A percentile compares a stretch with the other conserved stretches of the same genome.
Evolutionary conservation across 2,329 filamentous ascomycete genomes (phyloP).

Genomic region (Bipolaris bicolor): DNA sequence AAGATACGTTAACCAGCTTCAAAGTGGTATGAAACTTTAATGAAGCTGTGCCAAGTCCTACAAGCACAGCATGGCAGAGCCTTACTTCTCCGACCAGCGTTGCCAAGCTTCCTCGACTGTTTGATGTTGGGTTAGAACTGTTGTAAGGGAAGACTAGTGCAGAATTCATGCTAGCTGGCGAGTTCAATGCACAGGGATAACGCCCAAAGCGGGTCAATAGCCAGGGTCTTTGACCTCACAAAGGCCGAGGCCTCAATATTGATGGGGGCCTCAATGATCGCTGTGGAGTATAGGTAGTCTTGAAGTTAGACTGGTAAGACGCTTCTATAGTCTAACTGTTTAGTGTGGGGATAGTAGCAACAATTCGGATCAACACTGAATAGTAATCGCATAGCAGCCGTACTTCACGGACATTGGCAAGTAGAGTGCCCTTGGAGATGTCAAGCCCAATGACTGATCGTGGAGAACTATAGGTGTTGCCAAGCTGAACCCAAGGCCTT

Average conservation of each 20-base stretch:
- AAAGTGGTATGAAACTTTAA: slow-evolving; percentile 47
- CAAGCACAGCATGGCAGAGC: slow-evolving; percentile 36
- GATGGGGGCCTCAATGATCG: slow-evolving; percentile 9
- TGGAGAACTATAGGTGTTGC: background rate
- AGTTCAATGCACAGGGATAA: slow-evolving; percentile 15
- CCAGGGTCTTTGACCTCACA: slow-evolving; percentile 24
- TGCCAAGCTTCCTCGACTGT: slow-evolving; percentile 40
- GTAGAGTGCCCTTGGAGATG: background rate
- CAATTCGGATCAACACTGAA: too few species aligned
- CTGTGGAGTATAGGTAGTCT: background rate
- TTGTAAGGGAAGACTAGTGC: slow-evolving; percentile 37
- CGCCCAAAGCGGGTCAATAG: slow-evolving; percentile 22
- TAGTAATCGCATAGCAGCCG: background rate
- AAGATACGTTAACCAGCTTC: slow-evolving; percentile 42
- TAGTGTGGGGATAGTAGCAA: too few species aligned
- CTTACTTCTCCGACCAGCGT: slow-evolving; percentile 11
- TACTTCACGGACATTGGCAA: background rate
- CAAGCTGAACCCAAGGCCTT: slow-evolving; percentile 16
- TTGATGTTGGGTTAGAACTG: slow-evolving; percentile 46
- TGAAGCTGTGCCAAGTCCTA: slow-evolving; percentile 47
- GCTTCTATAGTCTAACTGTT: background rate
- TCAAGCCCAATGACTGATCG: background rate
- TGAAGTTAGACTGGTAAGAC: background rate
- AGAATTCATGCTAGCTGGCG: slow-evolving; percentile 19
- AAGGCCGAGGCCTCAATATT: slow-evolving; percentile 9